phyloP scores from a whole-genome alignment of 2,329 filamentous ascomycete species.

The Nectriaceae sp. region DNA sequence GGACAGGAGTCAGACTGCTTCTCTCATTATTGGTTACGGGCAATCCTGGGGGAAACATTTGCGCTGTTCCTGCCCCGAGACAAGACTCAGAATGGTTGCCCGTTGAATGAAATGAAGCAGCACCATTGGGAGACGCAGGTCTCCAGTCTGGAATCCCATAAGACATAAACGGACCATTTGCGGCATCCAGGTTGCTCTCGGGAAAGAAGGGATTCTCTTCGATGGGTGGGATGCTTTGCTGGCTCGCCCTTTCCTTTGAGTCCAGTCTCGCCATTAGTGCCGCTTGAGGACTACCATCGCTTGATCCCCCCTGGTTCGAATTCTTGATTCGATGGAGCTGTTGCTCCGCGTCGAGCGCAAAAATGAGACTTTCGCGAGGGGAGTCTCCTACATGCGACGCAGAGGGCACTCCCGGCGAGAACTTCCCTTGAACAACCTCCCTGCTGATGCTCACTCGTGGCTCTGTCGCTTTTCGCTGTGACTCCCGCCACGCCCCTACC shows the following conservation, averaged over 20 bases:
- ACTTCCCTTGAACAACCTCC: constrained; percentile 12
- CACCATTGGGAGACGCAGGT: constrained; percentile 7
- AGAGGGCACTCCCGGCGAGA: constrained; percentile 13
- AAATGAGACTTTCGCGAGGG: background rate
- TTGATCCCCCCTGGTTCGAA: constrained; percentile 4
- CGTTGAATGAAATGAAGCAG: background rate
- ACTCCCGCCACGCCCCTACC: constrained; percentile 18
- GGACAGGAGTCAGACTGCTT: constrained; percentile 11
- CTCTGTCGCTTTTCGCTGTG: constrained; percentile 10
- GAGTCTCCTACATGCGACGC: background rate
- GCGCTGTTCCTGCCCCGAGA: constrained; percentile 14
- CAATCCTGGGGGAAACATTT: constrained; percentile 15
- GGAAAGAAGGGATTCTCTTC: constrained; percentile 20
- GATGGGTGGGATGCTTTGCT: constrained; percentile 2
- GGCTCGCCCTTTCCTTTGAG: background rate
- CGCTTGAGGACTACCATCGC: constrained; percentile 1
- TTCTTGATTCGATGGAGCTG: constrained; percentile 5
- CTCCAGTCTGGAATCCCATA: constrained; percentile 16
- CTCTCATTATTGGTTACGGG: constrained; percentile 18
- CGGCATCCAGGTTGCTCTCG: constrained; percentile 9
- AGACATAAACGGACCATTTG: constrained; percentile 11
- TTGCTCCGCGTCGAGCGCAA: constrained; percentile 5
- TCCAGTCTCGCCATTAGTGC: background rate
- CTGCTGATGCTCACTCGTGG: constrained; percentile 18
- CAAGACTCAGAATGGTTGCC: constrained; percentile 15